These are phyloP conservation scores for Torulaspora globosa DNA, from an alignment of 1,139 yeast genomes.

Conservation along the genomic window DNA sequence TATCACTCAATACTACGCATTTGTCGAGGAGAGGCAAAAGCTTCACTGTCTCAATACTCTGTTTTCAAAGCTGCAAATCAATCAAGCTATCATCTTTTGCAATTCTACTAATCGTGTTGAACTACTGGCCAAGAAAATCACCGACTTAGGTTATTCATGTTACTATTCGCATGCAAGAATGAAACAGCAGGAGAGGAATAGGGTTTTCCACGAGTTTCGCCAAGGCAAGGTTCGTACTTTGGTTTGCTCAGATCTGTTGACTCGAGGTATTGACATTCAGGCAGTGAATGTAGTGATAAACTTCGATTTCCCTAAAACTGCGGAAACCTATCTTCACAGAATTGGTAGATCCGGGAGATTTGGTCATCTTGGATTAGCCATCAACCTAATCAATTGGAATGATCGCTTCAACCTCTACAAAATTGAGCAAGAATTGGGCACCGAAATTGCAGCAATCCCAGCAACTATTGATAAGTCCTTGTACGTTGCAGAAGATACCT, in stretches of 20 bases:
- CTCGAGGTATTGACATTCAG: conserved; percentile 98
- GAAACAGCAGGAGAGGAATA: conserved; percentile 97
- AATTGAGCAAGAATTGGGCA: conserved; percentile 95
- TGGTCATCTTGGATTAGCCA: conserved; percentile 97
- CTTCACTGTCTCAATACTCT: conserved; percentile 92
- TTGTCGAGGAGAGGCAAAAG: conserved; percentile 94
- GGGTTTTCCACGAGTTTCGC: conserved; percentile 97
- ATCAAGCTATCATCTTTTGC: conserved; percentile 94
- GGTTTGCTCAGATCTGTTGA: conserved; percentile 92
- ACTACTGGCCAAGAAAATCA: conserved; percentile 88
- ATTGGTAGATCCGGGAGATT: conserved; percentile 99
- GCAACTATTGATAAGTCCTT: conserved; percentile 79
- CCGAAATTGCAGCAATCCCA: conserved; percentile 96
- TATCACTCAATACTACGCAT: conserved; percentile 94
- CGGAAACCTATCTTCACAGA: conserved; percentile 96
- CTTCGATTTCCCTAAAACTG: conserved; percentile 97
- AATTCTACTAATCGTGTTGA: conserved; percentile 96
- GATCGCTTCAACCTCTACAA: conserved; percentile 91
- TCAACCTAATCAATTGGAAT: conserved; percentile 93
- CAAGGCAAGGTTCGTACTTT: conserved; percentile 96
- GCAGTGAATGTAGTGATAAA: conserved; percentile 97
- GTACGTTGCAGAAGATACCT: conserved; percentile 79
- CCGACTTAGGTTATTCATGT: conserved; percentile 95
- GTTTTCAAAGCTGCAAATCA: conserved; percentile 89
- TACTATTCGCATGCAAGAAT: conserved; percentile 95